Conservation (phyloP, 2,329 filamentous ascomycete species). For the Aureobasidium sp. region DNA sequence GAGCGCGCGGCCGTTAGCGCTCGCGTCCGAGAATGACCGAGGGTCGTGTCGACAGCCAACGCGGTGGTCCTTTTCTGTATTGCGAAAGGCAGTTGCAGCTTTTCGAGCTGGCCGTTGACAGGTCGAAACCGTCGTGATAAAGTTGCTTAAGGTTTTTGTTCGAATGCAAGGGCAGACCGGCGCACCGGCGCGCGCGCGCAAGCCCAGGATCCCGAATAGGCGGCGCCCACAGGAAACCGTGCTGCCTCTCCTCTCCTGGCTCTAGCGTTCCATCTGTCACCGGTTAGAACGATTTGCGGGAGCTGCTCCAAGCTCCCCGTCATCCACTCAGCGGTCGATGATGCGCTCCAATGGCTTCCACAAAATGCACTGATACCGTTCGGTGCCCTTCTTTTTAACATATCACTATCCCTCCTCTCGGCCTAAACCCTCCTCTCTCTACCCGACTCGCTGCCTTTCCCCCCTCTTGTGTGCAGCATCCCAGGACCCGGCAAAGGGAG, state of each 20-base stretch:
- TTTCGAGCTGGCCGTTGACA: conserved; percentile 6
- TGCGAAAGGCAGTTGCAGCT: not conserved
- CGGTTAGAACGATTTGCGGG: conserved; percentile 13
- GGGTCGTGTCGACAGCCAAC: not conserved
- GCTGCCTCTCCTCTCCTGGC: conserved; percentile 11
- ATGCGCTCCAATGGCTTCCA: conserved; percentile 14
- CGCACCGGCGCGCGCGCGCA: conserved; percentile 12
- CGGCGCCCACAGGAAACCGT: conserved; percentile 12
- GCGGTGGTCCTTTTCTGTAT: not conserved
- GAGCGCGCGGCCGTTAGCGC: conserved; percentile 9
- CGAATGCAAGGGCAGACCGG: conserved; percentile 12
- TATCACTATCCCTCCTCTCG: conserved; percentile 11
- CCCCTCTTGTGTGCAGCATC: conserved; percentile 8
- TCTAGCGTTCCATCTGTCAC: conserved; percentile 13
- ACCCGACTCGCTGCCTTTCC: conserved; percentile 3
- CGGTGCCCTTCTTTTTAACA: conserved; percentile 13
- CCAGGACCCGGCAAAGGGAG: not conserved
- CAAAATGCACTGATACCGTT: conserved; percentile 14
- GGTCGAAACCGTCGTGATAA: conserved; percentile 11
- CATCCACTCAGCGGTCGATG: conserved; percentile 14
- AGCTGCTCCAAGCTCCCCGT: conserved; percentile 13
- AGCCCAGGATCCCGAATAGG: conserved; percentile 12
- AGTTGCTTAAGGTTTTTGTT: conserved; percentile 14
- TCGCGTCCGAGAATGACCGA: conserved; percentile 12
- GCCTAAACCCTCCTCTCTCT: conserved; percentile 9